Evolutionary conservation across 1,139 yeast genomes (phyloP).

Genomic region (Lodderomyces pseudojiufengensis): DNA sequence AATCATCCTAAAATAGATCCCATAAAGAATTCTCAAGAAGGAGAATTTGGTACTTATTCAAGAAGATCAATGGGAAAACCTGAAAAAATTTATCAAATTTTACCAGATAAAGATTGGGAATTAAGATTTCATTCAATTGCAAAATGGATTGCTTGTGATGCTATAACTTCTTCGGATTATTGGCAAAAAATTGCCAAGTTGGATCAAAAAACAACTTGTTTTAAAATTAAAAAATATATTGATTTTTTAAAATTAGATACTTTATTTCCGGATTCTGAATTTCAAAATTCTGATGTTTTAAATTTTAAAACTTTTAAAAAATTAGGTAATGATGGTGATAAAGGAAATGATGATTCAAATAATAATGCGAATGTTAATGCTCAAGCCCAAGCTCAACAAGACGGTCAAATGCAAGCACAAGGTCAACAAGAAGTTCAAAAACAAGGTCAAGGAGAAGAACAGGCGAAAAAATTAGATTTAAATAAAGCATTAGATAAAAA

Average conservation of each 20-base stretch:
- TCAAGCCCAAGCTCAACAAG: constrained; percentile 1
- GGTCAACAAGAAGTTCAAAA: background rate
- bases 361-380: background rate
- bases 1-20: constrained; percentile 43
- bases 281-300: background rate
- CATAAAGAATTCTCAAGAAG: constrained; percentile 19
- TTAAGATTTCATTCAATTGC: constrained; percentile 33
- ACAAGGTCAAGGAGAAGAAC: constrained; percentile 1
- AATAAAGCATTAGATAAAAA: background rate
- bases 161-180: constrained; percentile 21
- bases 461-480: constrained; percentile 1
- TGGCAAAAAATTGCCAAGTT: constrained; percentile 22
- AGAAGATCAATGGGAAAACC: constrained; percentile 23
- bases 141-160: constrained; percentile 35
- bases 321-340: too few species aligned
- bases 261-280: constrained; percentile 11
- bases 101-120: constrained; percentile 17
- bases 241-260: constrained; percentile 25
- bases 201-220: constrained; percentile 24
- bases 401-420: background rate
- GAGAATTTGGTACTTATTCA: constrained; percentile 16
- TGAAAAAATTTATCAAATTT: constrained; percentile 15
- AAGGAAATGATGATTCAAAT: too few species aligned
- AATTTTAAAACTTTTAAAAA: constrained; percentile 1
- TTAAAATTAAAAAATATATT: constrained; percentile 22